These are phyloP conservation scores for Wickerhamiella spandovensis DNA, from an alignment of 805 yeast species.

Conservation along the genomic window DNA sequence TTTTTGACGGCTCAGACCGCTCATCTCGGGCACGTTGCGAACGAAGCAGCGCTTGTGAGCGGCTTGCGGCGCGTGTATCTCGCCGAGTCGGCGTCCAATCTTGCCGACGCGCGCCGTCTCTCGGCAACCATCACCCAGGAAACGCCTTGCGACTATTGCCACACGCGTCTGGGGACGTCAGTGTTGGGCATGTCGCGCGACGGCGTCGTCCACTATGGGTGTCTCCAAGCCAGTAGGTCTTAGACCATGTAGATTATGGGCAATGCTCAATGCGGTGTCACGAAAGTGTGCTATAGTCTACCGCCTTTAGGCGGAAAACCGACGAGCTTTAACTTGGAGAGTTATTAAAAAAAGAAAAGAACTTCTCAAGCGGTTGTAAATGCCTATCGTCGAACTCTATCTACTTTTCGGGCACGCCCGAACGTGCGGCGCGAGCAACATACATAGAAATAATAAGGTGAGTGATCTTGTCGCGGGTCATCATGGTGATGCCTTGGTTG, in stretches of 20 bases:
- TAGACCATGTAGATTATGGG: no score
- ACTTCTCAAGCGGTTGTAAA: no score
- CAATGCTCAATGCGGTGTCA: no score
- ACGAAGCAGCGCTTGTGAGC: neutral
- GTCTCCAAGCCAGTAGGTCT: constrained; percentile 6
- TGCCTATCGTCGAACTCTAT: no score
- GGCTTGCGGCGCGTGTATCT: constrained; percentile 8
- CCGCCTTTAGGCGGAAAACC: no score
- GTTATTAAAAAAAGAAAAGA: no score
- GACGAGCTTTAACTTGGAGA: no score
- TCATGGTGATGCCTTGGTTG: constrained; percentile 25
- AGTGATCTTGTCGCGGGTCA: constrained; percentile 27
- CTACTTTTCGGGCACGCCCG: no score
- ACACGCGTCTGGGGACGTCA: constrained; percentile 14
- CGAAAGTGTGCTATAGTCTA: no score
- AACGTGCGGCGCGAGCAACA: no score
- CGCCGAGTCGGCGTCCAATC: constrained; percentile 9
- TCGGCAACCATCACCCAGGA: constrained; percentile 3
- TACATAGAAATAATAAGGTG: constrained; percentile 8
- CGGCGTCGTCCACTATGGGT: constrained; percentile 12
- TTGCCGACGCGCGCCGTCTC: constrained; percentile 1
- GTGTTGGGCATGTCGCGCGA: constrained; percentile 6
- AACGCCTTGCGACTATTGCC: constrained; percentile 13
- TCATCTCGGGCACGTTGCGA: neutral
- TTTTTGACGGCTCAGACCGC: constrained; percentile 1